Base-by-base conservation (phyloP, 2,329 filamentous ascomycete genomes). In the Pseudogymnoascus sp. region DNA sequence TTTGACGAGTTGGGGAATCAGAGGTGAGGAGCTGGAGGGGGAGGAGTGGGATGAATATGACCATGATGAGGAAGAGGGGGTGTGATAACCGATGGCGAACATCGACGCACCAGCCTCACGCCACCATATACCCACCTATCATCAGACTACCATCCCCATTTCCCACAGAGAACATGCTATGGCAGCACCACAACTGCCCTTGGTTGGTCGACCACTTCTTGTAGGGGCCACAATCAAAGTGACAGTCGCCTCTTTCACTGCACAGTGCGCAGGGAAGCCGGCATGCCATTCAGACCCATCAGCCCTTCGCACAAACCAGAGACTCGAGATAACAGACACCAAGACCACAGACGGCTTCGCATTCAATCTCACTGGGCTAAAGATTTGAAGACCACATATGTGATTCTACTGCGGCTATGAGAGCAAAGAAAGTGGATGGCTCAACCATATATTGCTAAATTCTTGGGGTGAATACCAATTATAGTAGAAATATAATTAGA, bases 1-100 rank as follows among this genome's bases (percentile, higher is more conserved):
- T 76, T 64, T 90, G 1, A 78, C 90, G 28, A 92, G 89, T 62
- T 86, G 93, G 62, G 87, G 88, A 1, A 93, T 97, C 64, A 80
- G 84, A 11, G 87, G 88, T 2, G 74, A 75, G 1, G 78, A 78
- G 0, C 73, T 87, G 0, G 84, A 87, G 69, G 86, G 83, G 63
- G 82, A 78, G 3, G 83, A 85, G 14, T 71, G 66, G 65, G 63
- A 67, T 33, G 67, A 67, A 18, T 63, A 65, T 15, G 65, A 64
- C 4, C 64, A 68, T 35, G 66, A 66, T 8, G 68, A 70, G 20
- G 66, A 68, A 4, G 65, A 66, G 37, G 67, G 14, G 18, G 38
- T 47, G 22, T 47, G 22, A 47, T 28, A 5, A 22, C 20, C 3
- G 15, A n/a, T 4, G 4, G 14, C 8, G 38, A 8, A 20, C 15